phyloP scores from a whole-genome alignment of 768 basidiomycete species.

The Nevesoporus exiguus region DNA sequence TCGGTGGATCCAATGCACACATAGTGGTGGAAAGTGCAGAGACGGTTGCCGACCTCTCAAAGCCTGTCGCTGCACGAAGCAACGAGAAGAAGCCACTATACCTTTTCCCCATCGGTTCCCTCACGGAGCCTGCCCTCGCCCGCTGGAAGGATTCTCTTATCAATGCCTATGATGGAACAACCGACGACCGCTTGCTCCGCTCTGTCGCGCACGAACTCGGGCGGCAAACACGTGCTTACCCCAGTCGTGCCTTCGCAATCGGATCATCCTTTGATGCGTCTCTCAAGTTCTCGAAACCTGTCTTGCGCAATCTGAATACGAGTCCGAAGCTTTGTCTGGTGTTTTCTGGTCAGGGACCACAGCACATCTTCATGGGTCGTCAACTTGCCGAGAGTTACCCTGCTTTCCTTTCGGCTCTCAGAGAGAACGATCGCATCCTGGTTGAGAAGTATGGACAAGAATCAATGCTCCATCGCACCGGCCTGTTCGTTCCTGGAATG shows the following conservation, averaged over 20 bases:
- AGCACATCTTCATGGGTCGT: slow-evolving; percentile 36
- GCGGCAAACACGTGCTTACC: slow-evolving; percentile 30
- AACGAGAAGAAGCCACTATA: slow-evolving; percentile 18
- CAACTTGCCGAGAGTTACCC: slow-evolving; percentile 33
- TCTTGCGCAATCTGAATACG: slow-evolving; percentile 20
- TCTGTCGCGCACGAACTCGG: slow-evolving; percentile 28
- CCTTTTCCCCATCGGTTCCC: slow-evolving; percentile 27
- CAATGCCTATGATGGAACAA: slow-evolving; percentile 12
- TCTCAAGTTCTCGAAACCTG: slow-evolving; percentile 30
- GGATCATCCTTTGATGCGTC: slow-evolving; percentile 19
- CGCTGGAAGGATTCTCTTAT: slow-evolving; percentile 26
- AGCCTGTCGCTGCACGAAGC: background rate
- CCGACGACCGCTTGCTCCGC: slow-evolving; percentile 24
- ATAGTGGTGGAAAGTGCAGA: slow-evolving; percentile 30
- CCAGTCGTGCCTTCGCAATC: slow-evolving; percentile 26
- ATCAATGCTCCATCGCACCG: slow-evolving; percentile 34
- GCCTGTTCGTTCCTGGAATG: slow-evolving; percentile 30
- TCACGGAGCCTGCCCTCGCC: slow-evolving; percentile 24
- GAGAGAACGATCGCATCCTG: slow-evolving; percentile 34
- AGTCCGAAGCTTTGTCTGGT: slow-evolving; percentile 34
- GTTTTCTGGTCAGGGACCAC: slow-evolving; percentile 37
- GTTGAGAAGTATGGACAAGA: slow-evolving; percentile 24
- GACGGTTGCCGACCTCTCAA: slow-evolving; percentile 13
- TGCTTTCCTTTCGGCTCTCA: slow-evolving; percentile 29
- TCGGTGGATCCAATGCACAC: slow-evolving; percentile 35